A percentile compares a stretch with the other conserved stretches of the same genome.
These are phyloP conservation scores for Wickerhamomyces subpelliculosus DNA, from an alignment of 805 yeast species.

Conservation along the genomic window DNA sequence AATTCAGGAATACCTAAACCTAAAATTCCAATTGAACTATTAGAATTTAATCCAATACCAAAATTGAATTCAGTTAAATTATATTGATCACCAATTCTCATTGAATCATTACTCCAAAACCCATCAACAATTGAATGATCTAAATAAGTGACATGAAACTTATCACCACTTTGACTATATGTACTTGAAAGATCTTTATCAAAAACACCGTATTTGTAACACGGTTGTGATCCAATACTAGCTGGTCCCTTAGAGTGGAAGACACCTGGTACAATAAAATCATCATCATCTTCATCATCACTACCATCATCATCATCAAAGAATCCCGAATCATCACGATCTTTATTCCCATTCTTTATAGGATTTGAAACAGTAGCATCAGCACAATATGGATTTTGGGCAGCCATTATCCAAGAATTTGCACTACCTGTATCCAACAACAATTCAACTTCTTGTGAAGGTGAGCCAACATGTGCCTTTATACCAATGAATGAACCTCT, in stretches of 20 bases:
- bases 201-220: slow-evolving; percentile 28
- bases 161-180: slow-evolving; percentile 16
- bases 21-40: slow-evolving; percentile 33
- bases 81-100: slow-evolving; percentile 14
- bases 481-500: slow-evolving; percentile 5
- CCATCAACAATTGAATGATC: slow-evolving; percentile 45
- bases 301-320: too few species aligned
- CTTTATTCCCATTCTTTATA: background rate
- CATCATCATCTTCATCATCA: too few species aligned
- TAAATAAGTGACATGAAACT: slow-evolving; percentile 36
- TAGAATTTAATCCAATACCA: slow-evolving; percentile 26
- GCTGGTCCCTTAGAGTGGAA: too few species aligned
- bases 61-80: slow-evolving; percentile 28
- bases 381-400: slow-evolving; percentile 9
- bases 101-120: slow-evolving; percentile 38
- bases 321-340: too few species aligned
- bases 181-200: slow-evolving; percentile 23
- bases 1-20: slow-evolving; percentile 30
- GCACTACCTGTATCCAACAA: slow-evolving; percentile 30
- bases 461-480: slow-evolving; percentile 10
- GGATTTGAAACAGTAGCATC: background rate
- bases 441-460: slow-evolving; percentile 21
- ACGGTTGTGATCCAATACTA: slow-evolving; percentile 5
- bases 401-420: slow-evolving; percentile 26
- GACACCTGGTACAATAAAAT: too few species aligned